A percentile compares a stretch with the other conserved stretches of the same genome.
These are phyloP conservation scores for Talaromyces rugulosus DNA, from an alignment of 2,329 filamentous ascomycete species.

Conservation along the genomic window DNA sequence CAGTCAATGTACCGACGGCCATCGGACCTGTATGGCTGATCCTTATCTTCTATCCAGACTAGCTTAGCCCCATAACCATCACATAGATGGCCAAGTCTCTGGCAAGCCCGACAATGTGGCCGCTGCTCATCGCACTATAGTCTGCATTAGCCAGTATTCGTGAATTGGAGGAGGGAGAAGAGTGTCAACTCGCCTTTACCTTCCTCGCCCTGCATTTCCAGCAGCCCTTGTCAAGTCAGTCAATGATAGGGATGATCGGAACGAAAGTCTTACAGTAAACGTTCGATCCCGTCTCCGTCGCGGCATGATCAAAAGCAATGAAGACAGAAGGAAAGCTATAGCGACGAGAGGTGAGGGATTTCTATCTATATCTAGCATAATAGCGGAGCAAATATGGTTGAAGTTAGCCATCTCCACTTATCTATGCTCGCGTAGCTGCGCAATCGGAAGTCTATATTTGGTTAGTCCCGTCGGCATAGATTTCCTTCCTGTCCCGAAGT, in stretches of 20 bases:
- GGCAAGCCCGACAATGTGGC: conserved; percentile 1
- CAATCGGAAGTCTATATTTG: not conserved
- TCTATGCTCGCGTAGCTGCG: not conserved
- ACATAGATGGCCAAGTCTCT: not conserved
- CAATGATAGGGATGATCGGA: not conserved
- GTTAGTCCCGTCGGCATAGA: not conserved
- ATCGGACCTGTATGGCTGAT: not conserved
- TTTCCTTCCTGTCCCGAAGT: conserved; percentile 3
- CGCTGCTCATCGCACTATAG: conserved; percentile 3
- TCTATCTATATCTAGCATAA: not conserved
- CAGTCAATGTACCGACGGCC: conserved; percentile 1
- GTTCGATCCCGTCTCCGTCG: conserved; percentile 4
- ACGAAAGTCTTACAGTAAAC: conserved; percentile 1
- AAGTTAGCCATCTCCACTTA: not conserved
- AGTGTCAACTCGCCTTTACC: not conserved
- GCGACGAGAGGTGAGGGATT: not conserved
- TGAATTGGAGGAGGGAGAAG: not conserved
- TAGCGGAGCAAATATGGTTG: not conserved
- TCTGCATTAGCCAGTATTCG: not conserved
- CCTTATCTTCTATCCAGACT: conserved; percentile 2
- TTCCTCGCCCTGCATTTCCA: conserved; percentile 1
- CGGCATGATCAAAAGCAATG: conserved; percentile 2
- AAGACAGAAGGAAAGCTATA: conserved; percentile 2
- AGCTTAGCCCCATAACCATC: conserved; percentile 1
- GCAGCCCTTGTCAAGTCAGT: conserved; percentile 1